phyloP scores from a whole-genome alignment of 1,284 basidiomycete genomes.

The Chiua sp. region DNA sequence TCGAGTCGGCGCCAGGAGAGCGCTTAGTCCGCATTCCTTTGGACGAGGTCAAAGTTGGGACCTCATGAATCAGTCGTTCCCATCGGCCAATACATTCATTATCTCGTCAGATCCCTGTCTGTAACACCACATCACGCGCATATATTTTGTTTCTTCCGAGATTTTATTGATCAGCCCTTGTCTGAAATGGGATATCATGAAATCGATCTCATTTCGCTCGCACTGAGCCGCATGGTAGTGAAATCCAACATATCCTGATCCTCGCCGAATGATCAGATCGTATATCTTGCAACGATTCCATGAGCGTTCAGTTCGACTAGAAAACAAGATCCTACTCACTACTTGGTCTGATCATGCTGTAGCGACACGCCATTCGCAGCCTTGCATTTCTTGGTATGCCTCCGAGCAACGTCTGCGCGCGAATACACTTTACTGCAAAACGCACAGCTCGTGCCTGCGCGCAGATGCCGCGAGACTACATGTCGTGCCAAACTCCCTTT shows the following conservation, averaged over 20 bases:
- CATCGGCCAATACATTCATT: neutral
- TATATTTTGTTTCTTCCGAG: neutral
- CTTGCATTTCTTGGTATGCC: constrained; percentile 35
- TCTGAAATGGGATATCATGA: neutral
- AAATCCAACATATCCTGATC: too few species aligned
- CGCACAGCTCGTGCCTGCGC: constrained; percentile 25
- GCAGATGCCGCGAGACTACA: constrained; percentile 30
- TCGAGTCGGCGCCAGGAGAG: constrained; percentile 27
- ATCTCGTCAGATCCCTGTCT: neutral
- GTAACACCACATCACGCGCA: neutral
- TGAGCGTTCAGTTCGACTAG: neutral
- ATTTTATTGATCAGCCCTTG: neutral
- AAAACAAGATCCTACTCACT: neutral
- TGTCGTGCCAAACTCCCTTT: constrained; percentile 35
- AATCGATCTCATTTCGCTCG: constrained; percentile 1
- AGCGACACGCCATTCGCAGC: constrained; percentile 16
- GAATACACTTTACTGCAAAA: constrained; percentile 35
- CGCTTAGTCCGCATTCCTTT: constrained; percentile 37
- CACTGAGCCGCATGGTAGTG: too few species aligned
- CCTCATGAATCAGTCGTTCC: constrained; percentile 11
- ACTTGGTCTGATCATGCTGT: constrained; percentile 4
- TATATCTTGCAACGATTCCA: constrained; percentile 4
- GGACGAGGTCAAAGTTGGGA: constrained; percentile 35
- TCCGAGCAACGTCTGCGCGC: constrained; percentile 32
- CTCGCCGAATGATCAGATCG: neutral